Conservation (phyloP, 306 rosid species). For the Gillenia trifoliata region DNA sequence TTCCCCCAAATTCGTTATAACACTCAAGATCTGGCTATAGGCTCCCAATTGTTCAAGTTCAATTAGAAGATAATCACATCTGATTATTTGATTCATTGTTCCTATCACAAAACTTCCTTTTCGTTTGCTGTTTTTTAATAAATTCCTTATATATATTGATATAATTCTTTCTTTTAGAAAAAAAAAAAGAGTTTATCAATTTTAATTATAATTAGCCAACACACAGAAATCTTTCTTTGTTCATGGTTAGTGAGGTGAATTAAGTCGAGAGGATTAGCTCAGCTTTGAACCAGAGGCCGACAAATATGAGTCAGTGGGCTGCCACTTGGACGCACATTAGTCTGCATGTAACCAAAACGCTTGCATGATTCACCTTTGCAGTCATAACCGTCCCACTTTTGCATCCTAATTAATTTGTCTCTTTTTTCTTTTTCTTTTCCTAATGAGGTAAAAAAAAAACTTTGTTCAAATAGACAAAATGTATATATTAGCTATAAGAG, state of each 20-base stretch:
- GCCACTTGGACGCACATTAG: background rate
- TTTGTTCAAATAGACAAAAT: background rate
- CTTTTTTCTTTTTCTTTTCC: background rate
- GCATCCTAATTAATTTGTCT: background rate
- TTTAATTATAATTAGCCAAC: background rate
- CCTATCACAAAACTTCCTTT: background rate
- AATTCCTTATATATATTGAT: background rate
- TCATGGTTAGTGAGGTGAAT: background rate
- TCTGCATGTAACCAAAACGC: background rate
- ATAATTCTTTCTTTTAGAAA: background rate
- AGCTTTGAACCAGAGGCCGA: background rate
- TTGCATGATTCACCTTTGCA: background rate
- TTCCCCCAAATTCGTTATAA: background rate
- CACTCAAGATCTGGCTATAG: background rate
- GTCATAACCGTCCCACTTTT: background rate
- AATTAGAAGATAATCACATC: background rate
- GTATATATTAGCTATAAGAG: background rate
- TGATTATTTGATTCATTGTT: background rate
- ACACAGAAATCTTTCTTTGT: background rate
- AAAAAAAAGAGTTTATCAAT: background rate
- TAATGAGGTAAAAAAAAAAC: background rate
- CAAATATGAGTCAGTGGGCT: background rate
- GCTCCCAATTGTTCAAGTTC: background rate
- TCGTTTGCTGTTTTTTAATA: background rate
- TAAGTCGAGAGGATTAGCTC: background rate